Percentiles rank a stretch among this genome's conserved stretches.
Evolutionary conservation across 805 yeast species (phyloP).

Genomic region (Yamadazyma laniorum): DNA sequence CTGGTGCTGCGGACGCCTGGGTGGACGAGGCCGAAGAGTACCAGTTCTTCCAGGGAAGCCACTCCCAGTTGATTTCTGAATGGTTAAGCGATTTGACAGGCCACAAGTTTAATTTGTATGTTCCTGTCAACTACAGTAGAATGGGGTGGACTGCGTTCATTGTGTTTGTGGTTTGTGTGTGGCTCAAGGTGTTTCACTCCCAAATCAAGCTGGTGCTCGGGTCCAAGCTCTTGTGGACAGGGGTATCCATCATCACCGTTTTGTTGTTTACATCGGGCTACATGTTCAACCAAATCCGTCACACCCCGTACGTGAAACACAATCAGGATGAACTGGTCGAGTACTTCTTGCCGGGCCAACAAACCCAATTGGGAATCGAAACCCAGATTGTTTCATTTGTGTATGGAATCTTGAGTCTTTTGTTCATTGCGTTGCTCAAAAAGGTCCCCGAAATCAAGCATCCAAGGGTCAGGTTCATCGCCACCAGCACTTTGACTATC

Average conservation of each 20-base stretch:
- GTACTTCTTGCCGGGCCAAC: constrained; percentile 58
- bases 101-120: constrained; percentile 32
- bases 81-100: constrained; percentile 40
- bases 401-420: constrained; percentile 66
- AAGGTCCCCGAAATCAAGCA: constrained; percentile 51
- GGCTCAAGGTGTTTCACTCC: constrained; percentile 24
- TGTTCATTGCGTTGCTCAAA: constrained; percentile 56
- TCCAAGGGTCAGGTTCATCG: constrained; percentile 46
- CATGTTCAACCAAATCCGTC: constrained; percentile 89
- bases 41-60: constrained; percentile 48
- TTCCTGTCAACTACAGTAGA: constrained; percentile 43
- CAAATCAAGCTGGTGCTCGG: constrained; percentile 35
- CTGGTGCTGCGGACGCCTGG: constrained; percentile 28
- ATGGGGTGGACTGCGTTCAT: constrained; percentile 29
- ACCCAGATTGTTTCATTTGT: constrained; percentile 79
- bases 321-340: constrained; percentile 33
- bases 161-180: constrained; percentile 25
- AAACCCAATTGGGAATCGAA: constrained; percentile 80
- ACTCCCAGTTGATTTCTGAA: constrained; percentile 30
- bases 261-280: constrained; percentile 81
- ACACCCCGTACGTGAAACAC: constrained; percentile 59
- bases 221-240: constrained; percentile 71
- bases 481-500: constrained; percentile 43
- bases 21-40: constrained; percentile 35
- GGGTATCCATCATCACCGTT: constrained; percentile 56